Evolutionary conservation across 441 rosid species (phyloP).

Genomic region (Bocquillonia castaneifolia): DNA sequence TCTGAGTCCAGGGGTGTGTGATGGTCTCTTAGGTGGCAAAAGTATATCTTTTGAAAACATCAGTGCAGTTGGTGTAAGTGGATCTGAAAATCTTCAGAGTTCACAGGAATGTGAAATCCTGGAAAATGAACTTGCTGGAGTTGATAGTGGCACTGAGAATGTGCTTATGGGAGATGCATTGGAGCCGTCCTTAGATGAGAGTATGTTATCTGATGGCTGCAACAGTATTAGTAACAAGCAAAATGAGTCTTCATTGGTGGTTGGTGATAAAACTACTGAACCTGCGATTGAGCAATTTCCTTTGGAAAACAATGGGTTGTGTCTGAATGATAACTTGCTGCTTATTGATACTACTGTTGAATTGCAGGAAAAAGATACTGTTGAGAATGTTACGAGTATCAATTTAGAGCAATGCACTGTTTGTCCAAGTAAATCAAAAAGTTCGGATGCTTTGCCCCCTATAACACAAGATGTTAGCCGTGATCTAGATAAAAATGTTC

Average conservation of each 20-base stretch:
- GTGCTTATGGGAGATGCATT: constrained; percentile 19
- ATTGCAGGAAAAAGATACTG: constrained; percentile 15
- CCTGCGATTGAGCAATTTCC: constrained; percentile 27
- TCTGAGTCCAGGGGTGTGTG: constrained; percentile 26
- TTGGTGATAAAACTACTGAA: constrained; percentile 28
- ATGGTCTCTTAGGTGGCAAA: constrained; percentile 21
- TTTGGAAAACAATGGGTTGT: constrained; percentile 18
- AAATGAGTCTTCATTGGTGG: constrained; percentile 16
- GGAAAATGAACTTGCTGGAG: constrained; percentile 31
- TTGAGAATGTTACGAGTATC: constrained; percentile 15
- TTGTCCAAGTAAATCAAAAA: constrained; percentile 21
- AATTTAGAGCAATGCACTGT: constrained; percentile 12
- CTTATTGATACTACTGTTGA: constrained; percentile 28
- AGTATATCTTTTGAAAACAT: constrained; percentile 22
- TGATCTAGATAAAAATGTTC: constrained; percentile 18
- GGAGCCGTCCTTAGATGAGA: constrained; percentile 19
- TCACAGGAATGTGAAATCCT: constrained; percentile 20
- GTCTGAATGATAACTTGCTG: constrained; percentile 21
- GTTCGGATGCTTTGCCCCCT: constrained; percentile 20
- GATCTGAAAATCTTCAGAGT: constrained; percentile 20
- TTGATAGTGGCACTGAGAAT: constrained; percentile 13
- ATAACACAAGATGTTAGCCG: constrained; percentile 21
- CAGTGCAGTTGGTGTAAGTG: constrained; percentile 16
- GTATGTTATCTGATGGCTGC: constrained; percentile 15
- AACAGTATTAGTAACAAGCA: constrained; percentile 12